phyloP scores from a whole-genome alignment of 2,329 filamentous ascomycete genomes.

The Tolypocladium amazonense region DNA sequence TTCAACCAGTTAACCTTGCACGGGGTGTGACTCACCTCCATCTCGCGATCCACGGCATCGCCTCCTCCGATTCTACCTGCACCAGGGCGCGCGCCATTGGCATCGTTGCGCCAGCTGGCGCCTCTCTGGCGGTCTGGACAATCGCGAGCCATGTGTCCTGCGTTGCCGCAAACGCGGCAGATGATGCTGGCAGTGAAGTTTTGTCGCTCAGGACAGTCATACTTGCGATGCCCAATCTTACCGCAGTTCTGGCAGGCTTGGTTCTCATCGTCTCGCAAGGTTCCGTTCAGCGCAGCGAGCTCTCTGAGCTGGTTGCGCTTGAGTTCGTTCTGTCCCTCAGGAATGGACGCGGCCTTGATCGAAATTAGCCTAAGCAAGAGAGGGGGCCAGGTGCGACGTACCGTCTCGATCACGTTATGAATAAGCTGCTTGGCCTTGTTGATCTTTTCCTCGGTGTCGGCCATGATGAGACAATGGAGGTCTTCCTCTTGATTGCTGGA shows the following conservation, averaged over 20 bases:
- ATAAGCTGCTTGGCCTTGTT: slow-evolving; percentile 98
- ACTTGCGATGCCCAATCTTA: slow-evolving; percentile 97
- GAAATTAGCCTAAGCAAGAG: slow-evolving; percentile 13
- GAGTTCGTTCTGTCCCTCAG: slow-evolving; percentile 96
- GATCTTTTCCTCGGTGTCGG: slow-evolving; percentile 98
- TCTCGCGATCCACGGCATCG: slow-evolving; percentile 85
- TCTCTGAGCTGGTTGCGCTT: slow-evolving; percentile 98
- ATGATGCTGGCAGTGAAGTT: slow-evolving; percentile 99
- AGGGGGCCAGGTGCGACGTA: slow-evolving; percentile 35
- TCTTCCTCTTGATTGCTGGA: slow-evolving; percentile 99
- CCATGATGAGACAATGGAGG: slow-evolving; percentile 98
- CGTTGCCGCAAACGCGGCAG: slow-evolving; percentile 94
- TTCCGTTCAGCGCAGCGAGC: slow-evolving; percentile 96
- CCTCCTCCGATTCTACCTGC: slow-evolving; percentile 62
- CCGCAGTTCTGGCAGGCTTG: slow-evolving; percentile 99
- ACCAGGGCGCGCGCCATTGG: slow-evolving; percentile 38
- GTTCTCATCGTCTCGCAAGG: slow-evolving; percentile 96
- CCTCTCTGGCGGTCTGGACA: slow-evolving; percentile 92
- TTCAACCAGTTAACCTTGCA: neutral
- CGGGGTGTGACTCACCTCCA: slow-evolving; percentile 57
- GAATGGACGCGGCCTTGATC: slow-evolving; percentile 83
- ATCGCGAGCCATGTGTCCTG: slow-evolving; percentile 95
- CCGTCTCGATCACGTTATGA: slow-evolving; percentile 97
- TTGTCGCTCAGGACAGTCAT: slow-evolving; percentile 93
- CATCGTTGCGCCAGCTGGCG: slow-evolving; percentile 79